These are phyloP conservation scores for Magnaporthiopsis incrustans DNA, from an alignment of 2,329 filamentous ascomycete genomes.

Conservation along the genomic window DNA sequence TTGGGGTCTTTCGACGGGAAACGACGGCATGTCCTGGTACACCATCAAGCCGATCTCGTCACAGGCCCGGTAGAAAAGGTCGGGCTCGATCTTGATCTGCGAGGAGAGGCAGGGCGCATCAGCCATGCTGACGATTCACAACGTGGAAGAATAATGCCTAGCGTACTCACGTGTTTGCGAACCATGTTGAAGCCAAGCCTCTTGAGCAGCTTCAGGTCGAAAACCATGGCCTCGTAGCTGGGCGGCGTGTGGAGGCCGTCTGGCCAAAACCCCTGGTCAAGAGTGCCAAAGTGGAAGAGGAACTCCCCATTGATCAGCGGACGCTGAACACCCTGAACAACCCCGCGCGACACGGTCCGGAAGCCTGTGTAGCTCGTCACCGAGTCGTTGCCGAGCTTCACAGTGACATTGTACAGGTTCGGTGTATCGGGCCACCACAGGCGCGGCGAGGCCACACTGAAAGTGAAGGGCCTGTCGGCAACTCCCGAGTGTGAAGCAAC, in stretches of 20 bases:
- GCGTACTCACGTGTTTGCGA: slow-evolving; percentile 54
- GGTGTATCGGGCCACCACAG: slow-evolving; percentile 60
- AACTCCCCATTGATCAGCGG: slow-evolving; percentile 63
- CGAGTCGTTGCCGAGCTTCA: slow-evolving; percentile 42
- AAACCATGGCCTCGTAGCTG: slow-evolving; percentile 58
- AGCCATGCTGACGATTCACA: not conserved
- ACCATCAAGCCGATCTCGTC: slow-evolving; percentile 58
- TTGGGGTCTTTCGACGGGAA: slow-evolving; percentile 28
- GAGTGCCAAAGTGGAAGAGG: slow-evolving; percentile 57
- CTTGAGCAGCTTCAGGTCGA: slow-evolving; percentile 57
- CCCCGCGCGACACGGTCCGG: slow-evolving; percentile 50
- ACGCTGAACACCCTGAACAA: slow-evolving; percentile 49
- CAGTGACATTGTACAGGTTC: slow-evolving; percentile 54
- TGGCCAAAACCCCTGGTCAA: slow-evolving; percentile 67
- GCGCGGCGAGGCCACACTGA: slow-evolving; percentile 44
- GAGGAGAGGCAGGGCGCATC: not conserved
- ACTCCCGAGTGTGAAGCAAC: slow-evolving; percentile 35
- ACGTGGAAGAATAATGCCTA: not conserved
- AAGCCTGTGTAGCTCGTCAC: slow-evolving; percentile 62
- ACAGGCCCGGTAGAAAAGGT: slow-evolving; percentile 60
- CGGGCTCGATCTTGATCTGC: slow-evolving; percentile 58
- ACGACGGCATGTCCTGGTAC: slow-evolving; percentile 65
- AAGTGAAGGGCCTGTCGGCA: slow-evolving; percentile 43
- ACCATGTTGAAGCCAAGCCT: slow-evolving; percentile 61
- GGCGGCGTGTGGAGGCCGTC: slow-evolving; percentile 61